phyloP scores from a whole-genome alignment of 1,139 yeast genomes.

The Kodamaea sp. region DNA sequence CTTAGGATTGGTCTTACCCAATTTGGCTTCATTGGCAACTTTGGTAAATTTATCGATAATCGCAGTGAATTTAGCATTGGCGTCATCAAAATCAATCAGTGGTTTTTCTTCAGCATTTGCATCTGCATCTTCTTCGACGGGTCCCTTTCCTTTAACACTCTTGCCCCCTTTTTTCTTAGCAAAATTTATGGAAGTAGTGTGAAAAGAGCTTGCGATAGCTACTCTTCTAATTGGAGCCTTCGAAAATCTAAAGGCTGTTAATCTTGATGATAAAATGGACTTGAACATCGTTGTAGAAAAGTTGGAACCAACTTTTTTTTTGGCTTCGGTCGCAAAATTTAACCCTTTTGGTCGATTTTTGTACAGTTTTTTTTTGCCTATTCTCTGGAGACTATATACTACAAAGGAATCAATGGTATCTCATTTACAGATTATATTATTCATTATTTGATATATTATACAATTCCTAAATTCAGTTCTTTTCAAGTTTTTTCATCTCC shows the following conservation, averaged over 20 bases:
- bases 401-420: not conserved
- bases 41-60: slow-evolving; percentile 54
- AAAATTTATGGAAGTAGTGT: slow-evolving; percentile 2
- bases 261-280: not conserved
- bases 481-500: not conserved
- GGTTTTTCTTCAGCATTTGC: slow-evolving; percentile 18
- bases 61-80: slow-evolving; percentile 45
- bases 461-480: not conserved
- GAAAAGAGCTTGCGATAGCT: slow-evolving; percentile 1
- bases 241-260: not conserved
- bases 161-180: slow-evolving; percentile 16
- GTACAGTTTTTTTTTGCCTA: not conserved
- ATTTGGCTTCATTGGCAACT: slow-evolving; percentile 55
- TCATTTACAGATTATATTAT: not conserved
- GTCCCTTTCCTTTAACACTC: slow-evolving; percentile 13
- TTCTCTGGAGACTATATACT: not conserved
- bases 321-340: not conserved
- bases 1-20: slow-evolving; percentile 64
- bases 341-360: not conserved
- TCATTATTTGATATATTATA: not conserved
- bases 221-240: not conserved
- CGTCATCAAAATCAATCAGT: slow-evolving; percentile 35
- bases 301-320: not conserved
- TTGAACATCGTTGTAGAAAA: slow-evolving; percentile 1
- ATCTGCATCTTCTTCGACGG: slow-evolving; percentile 14